phyloP scores from a whole-genome alignment of 2,329 filamentous ascomycete genomes.

The Coniochaeta ligniaria region DNA sequence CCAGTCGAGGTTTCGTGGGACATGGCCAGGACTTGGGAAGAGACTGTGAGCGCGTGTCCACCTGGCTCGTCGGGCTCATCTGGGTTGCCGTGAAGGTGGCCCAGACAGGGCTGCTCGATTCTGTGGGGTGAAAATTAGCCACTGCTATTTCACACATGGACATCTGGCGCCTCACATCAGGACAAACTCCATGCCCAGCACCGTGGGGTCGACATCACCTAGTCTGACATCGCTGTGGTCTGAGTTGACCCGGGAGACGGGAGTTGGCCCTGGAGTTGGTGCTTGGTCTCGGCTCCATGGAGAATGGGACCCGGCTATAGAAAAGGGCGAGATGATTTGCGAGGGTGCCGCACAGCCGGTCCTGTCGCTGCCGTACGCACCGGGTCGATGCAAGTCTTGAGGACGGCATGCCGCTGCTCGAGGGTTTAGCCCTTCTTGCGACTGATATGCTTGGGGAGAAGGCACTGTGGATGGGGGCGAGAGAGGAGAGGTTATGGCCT shows the following conservation, averaged over 20 bases:
- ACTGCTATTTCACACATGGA: not conserved
- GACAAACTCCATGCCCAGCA: constrained; percentile 25
- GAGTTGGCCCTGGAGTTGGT: no score
- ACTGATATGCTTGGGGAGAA: no score
- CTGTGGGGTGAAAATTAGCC: constrained; percentile 7
- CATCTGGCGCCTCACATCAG: constrained; percentile 16
- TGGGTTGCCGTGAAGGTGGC: constrained; percentile 18
- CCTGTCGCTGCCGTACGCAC: no score
- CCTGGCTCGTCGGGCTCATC: constrained; percentile 14
- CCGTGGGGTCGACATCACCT: constrained; percentile 14
- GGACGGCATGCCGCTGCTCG: no score
- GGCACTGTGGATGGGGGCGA: no score
- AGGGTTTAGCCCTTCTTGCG: no score
- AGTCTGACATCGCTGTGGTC: no score
- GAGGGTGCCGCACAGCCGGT: no score
- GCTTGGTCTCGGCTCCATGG: no score
- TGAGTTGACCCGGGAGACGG: constrained; percentile 1
- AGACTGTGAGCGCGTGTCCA: constrained; percentile 19
- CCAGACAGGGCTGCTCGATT: constrained; percentile 19
- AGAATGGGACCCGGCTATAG: not conserved
- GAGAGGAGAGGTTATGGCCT: no score
- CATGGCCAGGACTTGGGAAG: constrained; percentile 11
- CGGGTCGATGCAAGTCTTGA: no score
- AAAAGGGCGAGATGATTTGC: no score
- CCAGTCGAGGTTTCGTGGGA: not conserved